Evolutionary conservation across 2,329 filamentous ascomycete species (phyloP).

Genomic region (Chrysoporthe austroafricana): DNA sequence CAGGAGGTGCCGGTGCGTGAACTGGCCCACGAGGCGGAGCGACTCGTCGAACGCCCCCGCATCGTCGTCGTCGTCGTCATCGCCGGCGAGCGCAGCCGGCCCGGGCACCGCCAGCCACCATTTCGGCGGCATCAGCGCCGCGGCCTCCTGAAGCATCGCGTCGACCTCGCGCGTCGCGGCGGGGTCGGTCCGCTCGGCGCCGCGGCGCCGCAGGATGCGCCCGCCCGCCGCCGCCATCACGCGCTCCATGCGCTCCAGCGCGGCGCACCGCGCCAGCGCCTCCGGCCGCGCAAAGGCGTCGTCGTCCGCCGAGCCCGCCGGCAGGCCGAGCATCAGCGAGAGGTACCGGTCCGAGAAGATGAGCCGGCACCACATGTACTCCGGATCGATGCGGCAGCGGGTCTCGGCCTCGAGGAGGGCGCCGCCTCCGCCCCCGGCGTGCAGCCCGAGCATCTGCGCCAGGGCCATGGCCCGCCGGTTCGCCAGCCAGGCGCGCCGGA

Average conservation of each 20-base stretch:
- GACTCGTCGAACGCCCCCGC: conserved; percentile 37
- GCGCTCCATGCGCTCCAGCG: conserved; percentile 42
- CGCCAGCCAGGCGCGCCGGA: conserved; percentile 50
- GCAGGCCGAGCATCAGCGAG: conserved; percentile 51
- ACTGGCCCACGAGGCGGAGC: conserved; percentile 45
- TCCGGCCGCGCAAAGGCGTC: conserved; percentile 34
- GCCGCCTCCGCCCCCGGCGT: conserved; percentile 23
- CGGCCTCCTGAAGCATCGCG: conserved; percentile 41
- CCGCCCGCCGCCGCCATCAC: conserved; percentile 39
- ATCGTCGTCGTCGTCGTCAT: neutral
- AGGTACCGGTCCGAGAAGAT: conserved; percentile 51
- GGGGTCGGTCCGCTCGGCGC: conserved; percentile 34
- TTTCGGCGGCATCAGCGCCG: conserved; percentile 42
- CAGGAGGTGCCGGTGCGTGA: conserved; percentile 48
- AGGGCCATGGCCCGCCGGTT: conserved; percentile 47
- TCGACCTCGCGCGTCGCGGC: conserved; percentile 42
- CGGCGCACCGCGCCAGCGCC: conserved; percentile 36
- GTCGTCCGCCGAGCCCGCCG: conserved; percentile 42
- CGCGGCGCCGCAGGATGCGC: conserved; percentile 44
- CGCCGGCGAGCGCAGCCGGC: conserved; percentile 20
- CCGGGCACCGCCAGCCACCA: conserved; percentile 45
- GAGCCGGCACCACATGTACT: conserved; percentile 51
- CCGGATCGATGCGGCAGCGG: conserved; percentile 36
- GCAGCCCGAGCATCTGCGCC: conserved; percentile 30
- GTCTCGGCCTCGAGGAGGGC: conserved; percentile 36